phyloP scores from a whole-genome alignment of 2,329 filamentous ascomycete species.

The Alternaria atra region DNA sequence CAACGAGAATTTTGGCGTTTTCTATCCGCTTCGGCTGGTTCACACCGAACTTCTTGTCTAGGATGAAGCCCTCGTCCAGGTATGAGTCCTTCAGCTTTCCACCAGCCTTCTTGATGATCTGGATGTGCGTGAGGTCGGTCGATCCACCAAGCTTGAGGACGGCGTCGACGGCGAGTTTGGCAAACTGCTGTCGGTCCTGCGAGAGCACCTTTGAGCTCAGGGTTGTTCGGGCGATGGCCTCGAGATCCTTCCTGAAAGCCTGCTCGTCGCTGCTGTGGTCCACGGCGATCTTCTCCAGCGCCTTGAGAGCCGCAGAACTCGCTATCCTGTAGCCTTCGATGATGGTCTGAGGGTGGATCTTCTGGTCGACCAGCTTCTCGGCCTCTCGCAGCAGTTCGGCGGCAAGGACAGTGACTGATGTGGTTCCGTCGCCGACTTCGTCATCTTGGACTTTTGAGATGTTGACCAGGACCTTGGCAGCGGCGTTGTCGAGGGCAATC shows the following conservation, averaged over 20 bases:
- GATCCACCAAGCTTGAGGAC: constrained; percentile 89
- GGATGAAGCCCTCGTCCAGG: constrained; percentile 95
- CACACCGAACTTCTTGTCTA: constrained; percentile 98
- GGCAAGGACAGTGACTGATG: constrained; percentile 94
- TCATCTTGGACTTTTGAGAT: constrained; percentile 99
- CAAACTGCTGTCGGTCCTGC: constrained; percentile 92
- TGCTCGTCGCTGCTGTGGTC: constrained; percentile 86
- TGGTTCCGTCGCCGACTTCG: constrained; percentile 97
- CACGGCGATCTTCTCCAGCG: constrained; percentile 83
- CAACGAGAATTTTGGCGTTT: constrained; percentile 97
- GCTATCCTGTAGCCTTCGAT: constrained; percentile 99
- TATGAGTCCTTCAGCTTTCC: constrained; percentile 98
- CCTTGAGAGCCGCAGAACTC: constrained; percentile 83
- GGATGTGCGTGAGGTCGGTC: constrained; percentile 94
- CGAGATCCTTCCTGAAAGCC: constrained; percentile 87
- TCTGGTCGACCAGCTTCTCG: constrained; percentile 96
- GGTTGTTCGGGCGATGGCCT: constrained; percentile 91
- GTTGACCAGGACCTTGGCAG: constrained; percentile 97
- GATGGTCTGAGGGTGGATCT: constrained; percentile 99
- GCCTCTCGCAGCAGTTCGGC: constrained; percentile 95
- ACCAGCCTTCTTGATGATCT: constrained; percentile 99
- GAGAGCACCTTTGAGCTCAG: constrained; percentile 96
- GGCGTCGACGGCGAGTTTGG: constrained; percentile 87
- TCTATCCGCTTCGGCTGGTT: constrained; percentile 98
- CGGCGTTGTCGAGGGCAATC: constrained; percentile 97